Evolutionary conservation across 805 yeast genomes (phyloP), one percentile per base, ranked within the genome.

Genomic region (Grigorovia yakushimaensis): DNA sequence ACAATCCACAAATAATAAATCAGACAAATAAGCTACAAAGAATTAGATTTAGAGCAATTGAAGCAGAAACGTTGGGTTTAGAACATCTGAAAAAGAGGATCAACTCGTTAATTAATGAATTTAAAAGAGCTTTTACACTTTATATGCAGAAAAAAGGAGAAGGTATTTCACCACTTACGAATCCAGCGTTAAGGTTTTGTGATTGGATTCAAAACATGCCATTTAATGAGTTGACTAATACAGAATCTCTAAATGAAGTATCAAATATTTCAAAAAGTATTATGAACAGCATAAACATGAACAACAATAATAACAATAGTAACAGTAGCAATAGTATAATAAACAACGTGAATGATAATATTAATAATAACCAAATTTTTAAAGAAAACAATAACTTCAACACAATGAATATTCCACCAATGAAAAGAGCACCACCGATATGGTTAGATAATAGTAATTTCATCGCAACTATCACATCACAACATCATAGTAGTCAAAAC

Each of bases 31-130:
- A 58, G 42, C 47, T 62, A 33, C 66, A 64, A 45, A 54, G 61
- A 35, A 55, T 62, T 17, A 56, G 61, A 39, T 44, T 64, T 21
- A 57, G 65, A 37, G 67, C 65, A 3, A 57, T 61, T 7, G 68
- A 62, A 47, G 54, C 60, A 15, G 68, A 64, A 50, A 58, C 62
- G 3, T 43, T 59, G 21, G 65, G 62, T 42, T 39, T 61, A 30
- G 63, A 62, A 48, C 55, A 55, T 21, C 48, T 61, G 20, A 54
- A 59, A 39, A 39, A 53, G 13, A 58, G 55, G 41, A 57, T 60
- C 42, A 41, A 50, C 23, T 53, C 54, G 2, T 53, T 57, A 2
- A 56, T 62, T 10, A 57, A 61, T 24, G 61, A 59, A 30, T 62
- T 58, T 47, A 58, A 59, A 46, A 49, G 41, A n/a, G 58, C 61